A percentile compares a stretch with the other conserved stretches of the same genome.
These are phyloP conservation scores for Boletus vermiculosoides DNA, from an alignment of 768 basidiomycete species.

Conservation along the genomic window DNA sequence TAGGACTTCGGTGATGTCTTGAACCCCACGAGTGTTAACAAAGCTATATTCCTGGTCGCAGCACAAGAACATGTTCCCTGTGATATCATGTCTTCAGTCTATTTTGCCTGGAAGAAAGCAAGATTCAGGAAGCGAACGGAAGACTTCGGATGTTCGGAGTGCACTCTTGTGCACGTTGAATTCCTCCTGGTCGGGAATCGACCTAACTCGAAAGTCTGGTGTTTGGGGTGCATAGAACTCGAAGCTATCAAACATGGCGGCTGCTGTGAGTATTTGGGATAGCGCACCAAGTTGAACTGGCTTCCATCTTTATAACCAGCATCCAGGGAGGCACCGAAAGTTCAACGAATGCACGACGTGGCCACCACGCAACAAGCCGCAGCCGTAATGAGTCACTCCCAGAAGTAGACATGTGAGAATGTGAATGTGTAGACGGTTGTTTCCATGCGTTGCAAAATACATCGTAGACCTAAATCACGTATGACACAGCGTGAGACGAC, in stretches of 20 bases:
- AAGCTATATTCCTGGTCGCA: constrained; percentile 40
- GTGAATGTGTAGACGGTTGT: constrained; percentile 22
- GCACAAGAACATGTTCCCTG: constrained; percentile 69
- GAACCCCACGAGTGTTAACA: constrained; percentile 8
- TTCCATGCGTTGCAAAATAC: constrained; percentile 40
- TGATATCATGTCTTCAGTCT: constrained; percentile 11
- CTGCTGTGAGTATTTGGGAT: neutral
- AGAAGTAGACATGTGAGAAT: neutral
- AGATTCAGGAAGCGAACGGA: constrained; percentile 44
- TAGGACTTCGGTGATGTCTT: constrained; percentile 36
- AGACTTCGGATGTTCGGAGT: constrained; percentile 57
- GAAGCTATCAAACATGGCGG: constrained; percentile 14
- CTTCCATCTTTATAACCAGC: constrained; percentile 12
- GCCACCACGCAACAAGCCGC: constrained; percentile 10
- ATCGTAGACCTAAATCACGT: constrained; percentile 40
- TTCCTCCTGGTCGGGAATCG: constrained; percentile 47
- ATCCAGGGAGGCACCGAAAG: neutral
- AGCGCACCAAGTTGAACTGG: neutral
- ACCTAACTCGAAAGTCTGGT: constrained; percentile 57
- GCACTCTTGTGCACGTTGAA: constrained; percentile 51
- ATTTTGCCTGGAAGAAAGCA: neutral
- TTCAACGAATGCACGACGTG: constrained; percentile 22
- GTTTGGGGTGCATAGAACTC: constrained; percentile 43
- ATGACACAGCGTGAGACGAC: constrained; percentile 40
- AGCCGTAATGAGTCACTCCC: constrained; percentile 9